Base-by-base conservation (phyloP, 345 rosid species). In the Pistacia vera region DNA sequence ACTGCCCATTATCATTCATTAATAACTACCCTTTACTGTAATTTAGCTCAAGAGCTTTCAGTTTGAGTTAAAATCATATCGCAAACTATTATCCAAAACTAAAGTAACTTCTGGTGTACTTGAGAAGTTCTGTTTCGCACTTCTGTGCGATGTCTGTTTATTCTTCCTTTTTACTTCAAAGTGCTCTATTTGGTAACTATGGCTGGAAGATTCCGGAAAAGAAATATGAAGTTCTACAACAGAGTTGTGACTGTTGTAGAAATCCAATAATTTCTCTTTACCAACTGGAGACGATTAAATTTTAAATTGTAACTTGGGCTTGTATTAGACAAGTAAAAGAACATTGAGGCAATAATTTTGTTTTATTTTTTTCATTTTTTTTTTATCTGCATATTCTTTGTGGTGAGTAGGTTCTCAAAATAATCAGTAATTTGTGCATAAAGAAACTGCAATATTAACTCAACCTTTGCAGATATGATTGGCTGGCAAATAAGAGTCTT, bases 401-500 rank as follows among this genome's bases (percentile, higher is more conserved):
- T 17, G 4, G 41, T 10, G 12, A 38, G 48, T 44, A n/a, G 57
- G 14, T 64, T 71, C 28, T 41, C 33, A 35, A 16, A 12, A 3
- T 33, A 35, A 44, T 12, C 55, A 25, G 7, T 38, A 38, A 20
- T 22, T 68, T 67, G 44, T 46, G 14, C 9, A 30, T 44, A 58
- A 30, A 70, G 10, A 5, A 60, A 72, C 12, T 46, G 70, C 20
- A 28, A 72, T 30, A 49, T 13, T 48, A 48, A 51, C 57, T 20
- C 35, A 60, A 16, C 75, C 7, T 67, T 30, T 81, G 79, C 91
- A 96, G 98, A 83, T 92, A 93, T 74, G 98, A 93, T 79, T 91
- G 93, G 97, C 78, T 93, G 84, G 93, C 97, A 66, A 92, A 88
- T 73, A 96, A 91, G 89, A 88, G 86, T 72, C 90, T 96, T 76